A percentile compares a stretch with the other conserved stretches of the same genome.
phyloP scores from a whole-genome alignment of 768 basidiomycete species.

The Lactifluus echinatus region DNA sequence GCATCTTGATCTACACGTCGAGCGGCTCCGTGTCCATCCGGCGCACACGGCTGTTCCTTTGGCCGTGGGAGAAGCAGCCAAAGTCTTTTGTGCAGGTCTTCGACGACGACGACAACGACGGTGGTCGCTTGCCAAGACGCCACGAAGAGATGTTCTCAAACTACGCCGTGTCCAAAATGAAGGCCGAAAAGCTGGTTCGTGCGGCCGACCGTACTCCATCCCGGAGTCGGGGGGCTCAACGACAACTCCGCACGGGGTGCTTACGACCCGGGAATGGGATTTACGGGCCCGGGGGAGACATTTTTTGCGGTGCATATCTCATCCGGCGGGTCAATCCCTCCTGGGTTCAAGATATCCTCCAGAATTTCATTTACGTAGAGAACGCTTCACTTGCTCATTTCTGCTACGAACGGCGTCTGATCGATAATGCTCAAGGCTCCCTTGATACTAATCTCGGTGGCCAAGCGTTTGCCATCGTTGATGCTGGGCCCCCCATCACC shows the following conservation, averaged over 20 bases:
- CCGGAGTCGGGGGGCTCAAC: slow-evolving; percentile 26
- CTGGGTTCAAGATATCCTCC: slow-evolving; percentile 50
- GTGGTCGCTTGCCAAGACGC: slow-evolving; percentile 38
- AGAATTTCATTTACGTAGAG: slow-evolving; percentile 67
- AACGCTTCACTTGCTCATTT: slow-evolving; percentile 67
- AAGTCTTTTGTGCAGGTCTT: slow-evolving; percentile 51
- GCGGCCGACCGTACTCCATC: slow-evolving; percentile 32
- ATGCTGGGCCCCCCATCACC: slow-evolving; percentile 54
- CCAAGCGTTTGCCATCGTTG: slow-evolving; percentile 56
- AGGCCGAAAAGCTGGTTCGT: slow-evolving; percentile 45
- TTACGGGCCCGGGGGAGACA: slow-evolving; percentile 69
- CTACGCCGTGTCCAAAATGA: slow-evolving; percentile 58
- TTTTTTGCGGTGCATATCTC: slow-evolving; percentile 57
- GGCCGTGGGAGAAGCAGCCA: slow-evolving; percentile 67
- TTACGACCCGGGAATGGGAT: slow-evolving; percentile 74
- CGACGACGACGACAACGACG: slow-evolving; percentile 63
- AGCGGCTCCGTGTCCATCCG: slow-evolving; percentile 58
- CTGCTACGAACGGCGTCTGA: slow-evolving; percentile 61
- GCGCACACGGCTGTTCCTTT: slow-evolving; percentile 52
- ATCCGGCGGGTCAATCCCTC: slow-evolving; percentile 49
- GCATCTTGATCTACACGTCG: slow-evolving; percentile 59
- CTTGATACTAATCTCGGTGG: slow-evolving; percentile 61
- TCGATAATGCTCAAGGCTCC: slow-evolving; percentile 39
- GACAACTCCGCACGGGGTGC: slow-evolving; percentile 52
- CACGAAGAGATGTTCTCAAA: slow-evolving; percentile 70